These are phyloP conservation scores for Sphagnum fallax DNA, from an alignment of 228 moss, liverwort and hornwort species.

Conservation along the genomic window DNA sequence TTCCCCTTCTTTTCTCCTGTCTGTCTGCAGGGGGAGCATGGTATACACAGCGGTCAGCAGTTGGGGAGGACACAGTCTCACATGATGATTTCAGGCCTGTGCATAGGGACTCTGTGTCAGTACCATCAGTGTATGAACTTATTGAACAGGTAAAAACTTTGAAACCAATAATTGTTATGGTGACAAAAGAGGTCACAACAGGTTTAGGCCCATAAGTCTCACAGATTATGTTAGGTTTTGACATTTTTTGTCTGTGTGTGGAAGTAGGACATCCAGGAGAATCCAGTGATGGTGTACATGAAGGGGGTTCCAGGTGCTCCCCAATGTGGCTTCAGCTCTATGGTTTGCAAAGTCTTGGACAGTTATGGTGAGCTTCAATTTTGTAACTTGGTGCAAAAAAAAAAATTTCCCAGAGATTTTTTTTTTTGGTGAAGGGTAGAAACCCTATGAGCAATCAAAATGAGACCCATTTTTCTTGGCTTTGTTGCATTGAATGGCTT, in stretches of 20 bases:
- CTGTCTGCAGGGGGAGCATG: constrained; percentile 10
- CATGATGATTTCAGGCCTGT: constrained; percentile 88
- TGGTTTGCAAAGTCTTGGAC: constrained; percentile 70
- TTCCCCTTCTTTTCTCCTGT: too few species aligned
- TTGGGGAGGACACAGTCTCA: constrained; percentile 62
- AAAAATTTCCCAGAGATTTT: too few species aligned
- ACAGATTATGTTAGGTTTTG: too few species aligned
- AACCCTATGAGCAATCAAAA: too few species aligned
- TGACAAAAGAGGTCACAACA: too few species aligned
- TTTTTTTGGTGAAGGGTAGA: too few species aligned
- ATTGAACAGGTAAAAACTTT: too few species aligned
- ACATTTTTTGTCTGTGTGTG: constrained; percentile 2
- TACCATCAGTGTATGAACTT: constrained; percentile 26
- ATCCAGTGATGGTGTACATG: constrained; percentile 76
- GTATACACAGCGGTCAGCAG: constrained; percentile 47
- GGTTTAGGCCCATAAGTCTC: too few species aligned
- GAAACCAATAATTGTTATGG: too few species aligned
- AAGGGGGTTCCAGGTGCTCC: constrained; percentile 79
- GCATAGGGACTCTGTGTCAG: constrained; percentile 32
- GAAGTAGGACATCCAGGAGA: constrained; percentile 62
- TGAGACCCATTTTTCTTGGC: too few species aligned
- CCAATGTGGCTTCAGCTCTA: constrained; percentile 77
- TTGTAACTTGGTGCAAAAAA: too few species aligned
- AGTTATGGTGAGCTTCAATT: constrained; percentile 42
- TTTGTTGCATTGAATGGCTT: too few species aligned